A percentile compares a stretch with the other conserved stretches of the same genome.
Conservation (phyloP, 2,329 filamentous ascomycete species). For the Domatiomyces globalis region DNA sequence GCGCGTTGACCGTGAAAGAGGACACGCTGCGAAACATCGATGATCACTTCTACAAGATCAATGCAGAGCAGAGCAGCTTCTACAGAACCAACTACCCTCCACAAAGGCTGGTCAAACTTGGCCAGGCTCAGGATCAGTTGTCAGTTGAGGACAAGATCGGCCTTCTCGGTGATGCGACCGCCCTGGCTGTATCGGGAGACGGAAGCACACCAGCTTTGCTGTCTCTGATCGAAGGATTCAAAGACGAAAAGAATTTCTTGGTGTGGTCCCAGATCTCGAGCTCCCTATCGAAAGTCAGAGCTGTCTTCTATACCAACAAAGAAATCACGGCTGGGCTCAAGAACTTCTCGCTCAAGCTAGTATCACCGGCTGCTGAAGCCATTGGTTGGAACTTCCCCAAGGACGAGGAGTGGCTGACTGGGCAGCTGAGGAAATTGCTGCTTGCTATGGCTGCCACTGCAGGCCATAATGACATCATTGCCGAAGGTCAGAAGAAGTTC, state of each 20-base stretch:
- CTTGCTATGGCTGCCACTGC: conserved; percentile 60
- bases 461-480: conserved; percentile 56
- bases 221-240: conserved; percentile 72
- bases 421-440: conserved; percentile 69
- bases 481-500: conserved; percentile 67
- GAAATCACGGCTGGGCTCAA: conserved; percentile 58
- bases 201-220: conserved; percentile 69
- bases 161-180: conserved; percentile 75
- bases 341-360: conserved; percentile 61
- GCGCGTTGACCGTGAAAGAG: conserved; percentile 61
- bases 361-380: conserved; percentile 58
- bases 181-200: conserved; percentile 76
- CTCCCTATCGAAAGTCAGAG: conserved; percentile 61
- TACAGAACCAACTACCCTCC: conserved; percentile 90
- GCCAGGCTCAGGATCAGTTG: conserved; percentile 59
- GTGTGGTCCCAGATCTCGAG: conserved; percentile 80
- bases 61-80: conserved; percentile 75
- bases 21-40: conserved; percentile 53
- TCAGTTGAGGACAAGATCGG: conserved; percentile 84
- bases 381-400: conserved; percentile 75
- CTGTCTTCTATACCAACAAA: conserved; percentile 69
- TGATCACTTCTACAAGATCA: conserved; percentile 87
- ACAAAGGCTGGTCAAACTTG: conserved; percentile 66
- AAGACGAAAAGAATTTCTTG: conserved; percentile 66
- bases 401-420: conserved; percentile 65